phyloP scores from a whole-genome alignment of 306 rosid species.

The Lotus japonicus region DNA sequence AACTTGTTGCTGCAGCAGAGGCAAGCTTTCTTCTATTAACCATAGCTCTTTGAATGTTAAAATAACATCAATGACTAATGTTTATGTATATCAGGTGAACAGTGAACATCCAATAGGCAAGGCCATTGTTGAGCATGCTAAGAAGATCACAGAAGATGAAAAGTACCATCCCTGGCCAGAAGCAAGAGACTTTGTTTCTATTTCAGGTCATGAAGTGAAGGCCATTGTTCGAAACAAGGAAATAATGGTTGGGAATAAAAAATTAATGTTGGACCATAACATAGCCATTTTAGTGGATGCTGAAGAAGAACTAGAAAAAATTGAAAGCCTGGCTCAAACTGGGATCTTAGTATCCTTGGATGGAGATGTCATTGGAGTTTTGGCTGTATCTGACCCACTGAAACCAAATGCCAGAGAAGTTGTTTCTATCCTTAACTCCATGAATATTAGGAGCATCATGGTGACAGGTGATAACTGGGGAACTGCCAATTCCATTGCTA shows the following conservation, averaged over 20 bases:
- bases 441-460: slow-evolving; percentile 69
- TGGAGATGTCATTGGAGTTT: slow-evolving; percentile 47
- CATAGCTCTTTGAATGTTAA: background rate
- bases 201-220: slow-evolving; percentile 78
- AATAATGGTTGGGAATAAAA: slow-evolving; percentile 69
- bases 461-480: slow-evolving; percentile 94
- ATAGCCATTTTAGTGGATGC: slow-evolving; percentile 45
- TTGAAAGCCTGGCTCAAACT: slow-evolving; percentile 67
- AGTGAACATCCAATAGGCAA: slow-evolving; percentile 87
- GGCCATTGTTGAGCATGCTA: slow-evolving; percentile 69
- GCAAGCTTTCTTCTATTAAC: slow-evolving; percentile 22
- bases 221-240: slow-evolving; percentile 47
- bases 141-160: slow-evolving; percentile 41
- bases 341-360: slow-evolving; percentile 59
- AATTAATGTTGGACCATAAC: slow-evolving; percentile 49
- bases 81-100: slow-evolving; percentile 50
- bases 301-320: slow-evolving; percentile 49
- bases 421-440: slow-evolving; percentile 65
- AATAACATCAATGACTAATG: background rate
- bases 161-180: slow-evolving; percentile 54
- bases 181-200: slow-evolving; percentile 52
- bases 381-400: slow-evolving; percentile 75
- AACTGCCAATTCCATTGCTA: slow-evolving; percentile 78
- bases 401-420: slow-evolving; percentile 65
- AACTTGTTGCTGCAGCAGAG: slow-evolving; percentile 77